Evolutionary conservation across 2,329 filamentous ascomycete species (phyloP).

Genomic region (Trichoderma aggressivum): DNA sequence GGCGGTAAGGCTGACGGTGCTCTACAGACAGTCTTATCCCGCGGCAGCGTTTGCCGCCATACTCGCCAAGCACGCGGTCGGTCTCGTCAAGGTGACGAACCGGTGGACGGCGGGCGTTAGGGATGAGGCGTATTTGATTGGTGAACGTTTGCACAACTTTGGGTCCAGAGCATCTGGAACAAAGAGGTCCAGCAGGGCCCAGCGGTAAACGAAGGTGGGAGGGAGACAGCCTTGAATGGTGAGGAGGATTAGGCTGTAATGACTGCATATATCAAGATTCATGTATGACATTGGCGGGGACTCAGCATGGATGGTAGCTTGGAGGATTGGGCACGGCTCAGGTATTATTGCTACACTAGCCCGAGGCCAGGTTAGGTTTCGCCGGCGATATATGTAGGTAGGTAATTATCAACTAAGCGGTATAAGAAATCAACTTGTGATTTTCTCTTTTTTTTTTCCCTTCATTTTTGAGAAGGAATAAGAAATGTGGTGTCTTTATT

Average conservation of each 20-base stretch:
- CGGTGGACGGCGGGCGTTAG: constrained; percentile 78
- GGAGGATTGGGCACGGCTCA: neutral
- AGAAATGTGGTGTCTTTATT: neutral
- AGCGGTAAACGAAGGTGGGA: constrained; percentile 31
- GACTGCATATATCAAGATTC: constrained; percentile 9
- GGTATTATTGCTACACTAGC: neutral
- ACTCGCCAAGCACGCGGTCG: constrained; percentile 41
- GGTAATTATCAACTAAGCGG: neutral
- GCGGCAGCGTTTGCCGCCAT: constrained; percentile 50
- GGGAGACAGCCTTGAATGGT: neutral
- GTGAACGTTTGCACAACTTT: constrained; percentile 93
- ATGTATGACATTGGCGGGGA: neutral
- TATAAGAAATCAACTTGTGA: neutral
- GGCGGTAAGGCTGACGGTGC: constrained; percentile 33
- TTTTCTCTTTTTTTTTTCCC: neutral
- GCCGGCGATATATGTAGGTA: neutral
- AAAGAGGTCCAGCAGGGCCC: constrained; percentile 31
- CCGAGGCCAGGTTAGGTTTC: neutral
- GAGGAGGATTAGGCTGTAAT: neutral
- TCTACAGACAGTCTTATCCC: constrained; percentile 68
- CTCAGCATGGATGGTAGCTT: neutral
- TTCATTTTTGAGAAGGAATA: neutral
- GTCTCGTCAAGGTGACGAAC: constrained; percentile 60
- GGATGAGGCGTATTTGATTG: constrained; percentile 95
- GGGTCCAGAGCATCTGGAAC: constrained; percentile 47